Evolutionary conservation across 331 rosid genomes (phyloP).

Genomic region (Prunus yedoensis): DNA sequence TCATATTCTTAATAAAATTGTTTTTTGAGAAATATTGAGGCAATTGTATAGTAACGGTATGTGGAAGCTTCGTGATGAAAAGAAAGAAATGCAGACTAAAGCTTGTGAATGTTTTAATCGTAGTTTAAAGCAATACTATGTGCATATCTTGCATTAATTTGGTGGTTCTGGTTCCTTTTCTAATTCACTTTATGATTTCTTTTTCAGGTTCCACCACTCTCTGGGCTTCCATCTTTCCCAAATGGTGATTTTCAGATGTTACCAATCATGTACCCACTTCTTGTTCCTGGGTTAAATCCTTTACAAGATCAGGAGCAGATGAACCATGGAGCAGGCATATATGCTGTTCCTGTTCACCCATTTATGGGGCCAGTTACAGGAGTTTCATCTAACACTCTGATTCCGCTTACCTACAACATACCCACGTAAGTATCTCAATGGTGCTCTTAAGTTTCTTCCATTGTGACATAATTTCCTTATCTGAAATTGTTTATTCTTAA

Average conservation of each 20-base stretch:
- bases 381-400: constrained; percentile 55
- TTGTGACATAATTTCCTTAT: background rate
- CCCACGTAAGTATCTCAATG: constrained; percentile 64
- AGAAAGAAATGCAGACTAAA: background rate
- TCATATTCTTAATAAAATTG: too few species aligned
- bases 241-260: constrained; percentile 64
- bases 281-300: constrained; percentile 52
- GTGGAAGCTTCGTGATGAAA: background rate
- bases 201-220: constrained; percentile 55
- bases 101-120: background rate
- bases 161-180: background rate
- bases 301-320: constrained; percentile 54
- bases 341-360: constrained; percentile 74
- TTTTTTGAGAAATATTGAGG: too few species aligned
- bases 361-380: constrained; percentile 67
- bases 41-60: too few species aligned
- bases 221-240: constrained; percentile 39
- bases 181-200: background rate
- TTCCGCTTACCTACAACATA: constrained; percentile 78
- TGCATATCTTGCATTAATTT: background rate
- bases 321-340: constrained; percentile 87
- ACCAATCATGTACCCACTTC: constrained; percentile 72
- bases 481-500: background rate
- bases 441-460: background rate
- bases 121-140: background rate